Evolutionary conservation across 306 rosid genomes (phyloP).

Genomic region (Lathyrus tuberosus): DNA sequence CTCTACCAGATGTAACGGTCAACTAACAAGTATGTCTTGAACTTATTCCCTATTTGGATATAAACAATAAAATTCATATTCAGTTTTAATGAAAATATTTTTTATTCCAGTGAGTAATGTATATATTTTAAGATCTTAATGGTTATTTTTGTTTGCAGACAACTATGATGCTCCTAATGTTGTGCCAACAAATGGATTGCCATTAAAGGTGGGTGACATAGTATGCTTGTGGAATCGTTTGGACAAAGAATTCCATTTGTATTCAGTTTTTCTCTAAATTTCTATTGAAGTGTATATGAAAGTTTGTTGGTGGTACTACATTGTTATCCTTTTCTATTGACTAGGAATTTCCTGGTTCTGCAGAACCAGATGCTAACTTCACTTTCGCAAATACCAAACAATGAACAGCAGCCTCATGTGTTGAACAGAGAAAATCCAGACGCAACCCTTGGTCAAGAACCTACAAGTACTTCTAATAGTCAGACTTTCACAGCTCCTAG

Average conservation of each 20-base stretch:
- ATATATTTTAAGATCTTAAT: constrained; percentile 22
- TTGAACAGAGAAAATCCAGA: constrained; percentile 41
- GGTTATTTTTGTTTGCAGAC: constrained; percentile 44
- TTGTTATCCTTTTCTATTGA: constrained; percentile 25
- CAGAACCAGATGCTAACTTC: constrained; percentile 39
- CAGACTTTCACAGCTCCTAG: constrained; percentile 33
- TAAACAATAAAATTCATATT: constrained; percentile 9
- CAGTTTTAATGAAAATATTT: not conserved
- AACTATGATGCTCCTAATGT: constrained; percentile 34
- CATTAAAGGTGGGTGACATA: constrained; percentile 46
- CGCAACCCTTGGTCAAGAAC: constrained; percentile 37
- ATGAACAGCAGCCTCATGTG: constrained; percentile 32
- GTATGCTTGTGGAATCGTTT: constrained; percentile 33
- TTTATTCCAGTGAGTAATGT: constrained; percentile 12
- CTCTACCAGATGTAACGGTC: constrained; percentile 19
- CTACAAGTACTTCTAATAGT: constrained; percentile 25
- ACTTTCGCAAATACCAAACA: constrained; percentile 44
- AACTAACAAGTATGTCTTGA: constrained; percentile 48
- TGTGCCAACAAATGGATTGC: constrained; percentile 39
- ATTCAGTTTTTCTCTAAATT: not conserved
- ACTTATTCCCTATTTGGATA: constrained; percentile 22
- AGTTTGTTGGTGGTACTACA: constrained; percentile 29
- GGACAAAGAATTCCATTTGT: constrained; percentile 15
- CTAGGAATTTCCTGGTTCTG: constrained; percentile 23
- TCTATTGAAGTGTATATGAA: constrained; percentile 18